These are phyloP conservation scores for Puccinia polysora DNA, from an alignment of 1,284 basidiomycete species.

Conservation along the genomic window DNA sequence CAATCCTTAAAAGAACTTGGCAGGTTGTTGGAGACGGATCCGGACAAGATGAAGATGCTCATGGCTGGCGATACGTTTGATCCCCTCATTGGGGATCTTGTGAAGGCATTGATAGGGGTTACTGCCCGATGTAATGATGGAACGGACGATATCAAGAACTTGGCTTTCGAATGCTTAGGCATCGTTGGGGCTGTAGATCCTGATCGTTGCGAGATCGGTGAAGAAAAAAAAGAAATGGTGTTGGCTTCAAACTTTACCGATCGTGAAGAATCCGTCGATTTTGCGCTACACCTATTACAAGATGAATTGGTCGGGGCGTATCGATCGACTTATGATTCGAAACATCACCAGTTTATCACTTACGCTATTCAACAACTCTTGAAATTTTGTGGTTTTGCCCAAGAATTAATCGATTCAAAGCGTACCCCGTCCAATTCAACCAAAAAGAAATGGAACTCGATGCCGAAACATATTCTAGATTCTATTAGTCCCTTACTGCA, in stretches of 20 bases:
- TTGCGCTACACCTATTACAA: conserved; percentile 78
- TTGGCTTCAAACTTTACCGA: conserved; percentile 78
- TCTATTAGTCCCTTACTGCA: conserved; percentile 82
- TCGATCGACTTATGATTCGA: conserved; percentile 86
- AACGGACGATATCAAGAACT: conserved; percentile 61
- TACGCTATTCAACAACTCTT: conserved; percentile 90
- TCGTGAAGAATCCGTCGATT: conserved; percentile 70
- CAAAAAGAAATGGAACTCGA: conserved; percentile 67
- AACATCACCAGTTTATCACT: conserved; percentile 82
- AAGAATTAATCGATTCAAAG: conserved; percentile 60
- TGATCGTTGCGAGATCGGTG: conserved; percentile 73
- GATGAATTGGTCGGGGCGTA: conserved; percentile 88
- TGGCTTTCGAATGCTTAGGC: conserved; percentile 85
- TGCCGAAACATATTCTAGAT: conserved; percentile 80
- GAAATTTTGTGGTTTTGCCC: conserved; percentile 78
- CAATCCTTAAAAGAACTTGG: conserved; percentile 76
- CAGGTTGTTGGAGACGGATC: conserved; percentile 60
- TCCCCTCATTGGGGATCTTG: conserved; percentile 66
- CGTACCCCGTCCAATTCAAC: conserved; percentile 60
- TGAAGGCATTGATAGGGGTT: conserved; percentile 67
- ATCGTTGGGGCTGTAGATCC: conserved; percentile 94
- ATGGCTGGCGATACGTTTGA: conserved; percentile 82
- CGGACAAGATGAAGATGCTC: conserved; percentile 61
- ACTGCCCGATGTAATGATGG: conserved; percentile 67
- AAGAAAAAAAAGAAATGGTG: conserved; percentile 65